Percentiles rank a stretch among this genome's conserved stretches.
Conservation (phyloP, 331 rosid genomes). For the Erythrophleum ivorense region DNA sequence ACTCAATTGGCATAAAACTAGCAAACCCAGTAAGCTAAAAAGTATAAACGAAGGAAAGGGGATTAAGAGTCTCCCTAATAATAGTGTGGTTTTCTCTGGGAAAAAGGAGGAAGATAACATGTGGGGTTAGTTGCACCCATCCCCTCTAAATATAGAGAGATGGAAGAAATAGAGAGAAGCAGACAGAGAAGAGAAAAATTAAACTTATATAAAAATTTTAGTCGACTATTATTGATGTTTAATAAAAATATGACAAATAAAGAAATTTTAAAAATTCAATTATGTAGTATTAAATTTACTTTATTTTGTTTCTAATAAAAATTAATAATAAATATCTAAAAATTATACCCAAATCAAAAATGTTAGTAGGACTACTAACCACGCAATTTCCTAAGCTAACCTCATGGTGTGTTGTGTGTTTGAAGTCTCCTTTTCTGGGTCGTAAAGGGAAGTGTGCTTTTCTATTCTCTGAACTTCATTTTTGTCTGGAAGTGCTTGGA, state of each 20-base stretch:
- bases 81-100: constrained; percentile 34
- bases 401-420: constrained; percentile 60
- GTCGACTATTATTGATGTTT: too few species aligned
- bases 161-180: constrained; percentile 24
- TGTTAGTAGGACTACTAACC: constrained; percentile 59
- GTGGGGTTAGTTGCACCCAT: constrained; percentile 76
- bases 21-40: constrained; percentile 48
- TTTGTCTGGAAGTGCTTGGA: constrained; percentile 95
- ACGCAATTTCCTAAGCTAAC: constrained; percentile 93
- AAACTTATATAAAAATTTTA: too few species aligned
- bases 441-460: constrained; percentile 87
- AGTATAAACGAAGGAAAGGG: constrained; percentile 32
- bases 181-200: not conserved
- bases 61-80: constrained; percentile 51
- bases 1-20: constrained; percentile 64
- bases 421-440: constrained; percentile 98
- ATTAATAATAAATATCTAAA: too few species aligned
- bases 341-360: too few species aligned
- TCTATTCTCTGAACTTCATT: constrained; percentile 80
- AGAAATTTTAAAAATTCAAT: too few species aligned
- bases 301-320: too few species aligned
- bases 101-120: constrained; percentile 44
- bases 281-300: too few species aligned
- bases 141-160: constrained; percentile 74
- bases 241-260: too few species aligned